These are phyloP conservation scores for Chrysoporthe austroafricana DNA, from an alignment of 2,329 filamentous ascomycete species.

Conservation along the genomic window DNA sequence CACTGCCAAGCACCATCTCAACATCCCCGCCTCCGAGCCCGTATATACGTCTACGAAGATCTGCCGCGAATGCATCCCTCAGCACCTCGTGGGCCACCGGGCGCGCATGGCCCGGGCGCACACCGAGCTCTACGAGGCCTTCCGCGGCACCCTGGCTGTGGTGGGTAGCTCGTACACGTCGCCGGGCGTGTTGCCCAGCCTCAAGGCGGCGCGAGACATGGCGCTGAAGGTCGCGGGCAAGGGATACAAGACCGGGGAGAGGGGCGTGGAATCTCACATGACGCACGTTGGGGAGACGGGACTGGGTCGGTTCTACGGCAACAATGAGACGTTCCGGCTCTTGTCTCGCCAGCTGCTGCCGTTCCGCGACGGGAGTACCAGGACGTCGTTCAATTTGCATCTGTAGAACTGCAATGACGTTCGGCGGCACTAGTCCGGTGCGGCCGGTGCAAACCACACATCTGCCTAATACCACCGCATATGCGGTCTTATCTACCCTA, in stretches of 20 bases:
- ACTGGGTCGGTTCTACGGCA: conserved; percentile 36
- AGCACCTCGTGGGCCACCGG: conserved; percentile 82
- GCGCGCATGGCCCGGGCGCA: conserved; percentile 62
- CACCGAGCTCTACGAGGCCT: conserved; percentile 57
- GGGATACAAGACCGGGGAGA: conserved; percentile 11
- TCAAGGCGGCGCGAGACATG: conserved; percentile 55
- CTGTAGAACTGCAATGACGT: background rate
- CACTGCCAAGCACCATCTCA: conserved; percentile 74
- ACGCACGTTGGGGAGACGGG: conserved; percentile 40
- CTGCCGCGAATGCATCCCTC: conserved; percentile 78
- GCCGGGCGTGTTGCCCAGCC: conserved; percentile 55
- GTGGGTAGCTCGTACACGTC: conserved; percentile 58
- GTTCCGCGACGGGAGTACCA: conserved; percentile 15
- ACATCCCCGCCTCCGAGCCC: conserved; percentile 59
- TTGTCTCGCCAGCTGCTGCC: conserved; percentile 8
- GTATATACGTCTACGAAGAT: conserved; percentile 62
- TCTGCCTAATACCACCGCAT: background rate
- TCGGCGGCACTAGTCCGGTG: background rate
- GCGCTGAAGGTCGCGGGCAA: conserved; percentile 42
- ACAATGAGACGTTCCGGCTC: conserved; percentile 23
- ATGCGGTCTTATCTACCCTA: background rate
- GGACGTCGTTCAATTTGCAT: background rate
- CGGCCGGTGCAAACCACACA: background rate
- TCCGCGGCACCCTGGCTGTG: conserved; percentile 67
- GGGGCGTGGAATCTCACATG: conserved; percentile 15